Base-by-base conservation (phyloP, 2,329 filamentous ascomycete genomes). In the Colletotrichum cordylinicola region DNA sequence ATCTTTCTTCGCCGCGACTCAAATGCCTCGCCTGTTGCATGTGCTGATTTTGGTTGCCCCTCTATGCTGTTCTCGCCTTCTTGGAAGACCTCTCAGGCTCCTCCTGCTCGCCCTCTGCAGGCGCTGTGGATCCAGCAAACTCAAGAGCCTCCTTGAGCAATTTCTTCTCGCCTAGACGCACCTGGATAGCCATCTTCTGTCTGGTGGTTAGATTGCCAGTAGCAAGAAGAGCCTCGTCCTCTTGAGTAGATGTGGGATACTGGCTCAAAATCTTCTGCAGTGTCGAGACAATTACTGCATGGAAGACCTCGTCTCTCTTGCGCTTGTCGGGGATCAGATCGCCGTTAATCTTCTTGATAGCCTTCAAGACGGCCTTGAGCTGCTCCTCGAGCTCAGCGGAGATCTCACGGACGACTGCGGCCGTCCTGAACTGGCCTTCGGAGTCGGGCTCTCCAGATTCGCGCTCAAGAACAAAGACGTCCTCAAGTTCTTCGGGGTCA, bases 101-200 rank as follows among this genome's bases (percentile, higher is more conserved):
- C n/a, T 80, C 80, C 21, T 80, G 76, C 31, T 80, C 77, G 12
- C 37, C 76, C 27, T 72, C 77, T 10, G 39, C 24, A 13, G 60
- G 43, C 21, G 67, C 67, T 27, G 72, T 72, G 24, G 86, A 75
- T 27, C 68, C 31, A 31, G 55, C 81, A 78, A 82, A 83, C 64
- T 84, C 77, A 10, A 76, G 74, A 2, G 92, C 87, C 80, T 91
- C 88, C 71, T 87, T 84, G 29, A 96, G 81, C 8, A 96, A 86
- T 78, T 89, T 88, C 82, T 95, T 95, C 84, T 96, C 94, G 16
- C 94, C 94, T 4, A 93, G 84, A 75, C 94, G 90, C 43, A 96
- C 93, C 67, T 90, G 86, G 27, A 92, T 80, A 0, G 94, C 94
- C 92, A 94, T 94, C 58, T 84, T 86, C 16, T 83, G 82, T 66